These are phyloP conservation scores for Diatrype stigma DNA, from an alignment of 2,329 filamentous ascomycete species.

Conservation along the genomic window DNA sequence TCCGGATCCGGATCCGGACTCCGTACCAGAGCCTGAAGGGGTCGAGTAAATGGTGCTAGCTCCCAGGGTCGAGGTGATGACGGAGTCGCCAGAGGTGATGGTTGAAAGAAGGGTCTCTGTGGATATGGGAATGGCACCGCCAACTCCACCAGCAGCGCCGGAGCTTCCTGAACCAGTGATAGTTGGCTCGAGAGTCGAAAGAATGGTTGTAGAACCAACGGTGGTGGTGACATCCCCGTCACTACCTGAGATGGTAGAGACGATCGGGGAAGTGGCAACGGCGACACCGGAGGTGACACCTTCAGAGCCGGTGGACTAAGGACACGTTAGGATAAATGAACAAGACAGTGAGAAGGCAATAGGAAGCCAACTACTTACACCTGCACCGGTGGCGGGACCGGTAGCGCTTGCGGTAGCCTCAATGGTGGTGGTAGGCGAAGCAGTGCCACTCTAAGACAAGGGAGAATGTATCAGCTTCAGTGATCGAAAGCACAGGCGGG, in stretches of 20 bases:
- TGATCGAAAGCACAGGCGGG: neutral
- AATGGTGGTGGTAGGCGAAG: conserved; percentile 10
- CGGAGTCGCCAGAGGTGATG: conserved; percentile 8
- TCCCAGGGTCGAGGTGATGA: conserved; percentile 8
- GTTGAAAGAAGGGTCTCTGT: conserved; percentile 11
- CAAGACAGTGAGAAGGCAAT: too few species aligned
- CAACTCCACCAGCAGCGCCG: conserved; percentile 3
- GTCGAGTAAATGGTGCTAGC: conserved; percentile 20
- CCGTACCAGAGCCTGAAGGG: conserved; percentile 12
- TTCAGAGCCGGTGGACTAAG: conserved; percentile 7
- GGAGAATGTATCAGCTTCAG: conserved; percentile 6
- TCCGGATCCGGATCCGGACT: conserved; percentile 11
- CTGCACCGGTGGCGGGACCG: neutral
- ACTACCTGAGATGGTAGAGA: conserved; percentile 13
- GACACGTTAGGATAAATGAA: conserved; percentile 6
- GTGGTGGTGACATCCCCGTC: conserved; percentile 14
- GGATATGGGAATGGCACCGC: conserved; percentile 7
- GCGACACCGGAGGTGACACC: neutral
- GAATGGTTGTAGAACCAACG: conserved; percentile 1
- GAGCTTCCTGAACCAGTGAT: neutral
- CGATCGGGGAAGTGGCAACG: conserved; percentile 7
- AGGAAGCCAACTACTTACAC: neutral
- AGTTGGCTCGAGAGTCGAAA: neutral
- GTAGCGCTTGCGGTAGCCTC: conserved; percentile 6
- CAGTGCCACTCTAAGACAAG: conserved; percentile 7